A percentile compares a stretch with the other conserved stretches of the same genome.
These are phyloP conservation scores for Candida tetrigidarum DNA, from an alignment of 1,139 yeast species.

Conservation along the genomic window DNA sequence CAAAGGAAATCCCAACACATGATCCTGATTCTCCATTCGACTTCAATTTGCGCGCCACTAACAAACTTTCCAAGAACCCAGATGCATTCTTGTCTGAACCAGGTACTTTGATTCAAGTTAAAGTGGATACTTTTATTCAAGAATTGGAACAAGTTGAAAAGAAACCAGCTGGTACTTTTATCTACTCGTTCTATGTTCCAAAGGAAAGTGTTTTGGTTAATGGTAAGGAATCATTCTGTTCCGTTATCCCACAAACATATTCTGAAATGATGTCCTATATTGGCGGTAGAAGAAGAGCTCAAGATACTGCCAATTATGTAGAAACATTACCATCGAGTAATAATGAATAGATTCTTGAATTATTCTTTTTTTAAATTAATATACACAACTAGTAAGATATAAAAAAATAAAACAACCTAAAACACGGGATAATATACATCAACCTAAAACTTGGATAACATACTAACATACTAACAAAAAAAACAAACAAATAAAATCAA, in stretches of 20 bases:
- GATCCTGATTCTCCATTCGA: constrained; percentile 46
- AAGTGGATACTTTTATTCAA: constrained; percentile 81
- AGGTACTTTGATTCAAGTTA: constrained; percentile 89
- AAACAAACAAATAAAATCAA: not conserved
- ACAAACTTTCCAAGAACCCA: constrained; percentile 53
- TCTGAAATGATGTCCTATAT: constrained; percentile 91
- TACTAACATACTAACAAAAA: not conserved
- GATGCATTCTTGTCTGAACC: constrained; percentile 70
- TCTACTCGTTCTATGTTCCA: constrained; percentile 87
- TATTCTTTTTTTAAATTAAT: no score
- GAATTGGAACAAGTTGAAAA: constrained; percentile 61
- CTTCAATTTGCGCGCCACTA: constrained; percentile 60
- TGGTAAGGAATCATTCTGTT: constrained; percentile 50
- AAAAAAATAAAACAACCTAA: not conserved
- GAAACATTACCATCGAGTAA: constrained; percentile 35
- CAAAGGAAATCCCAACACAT: constrained; percentile 30
- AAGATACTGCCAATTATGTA: constrained; percentile 76
- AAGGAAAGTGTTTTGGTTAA: constrained; percentile 38
- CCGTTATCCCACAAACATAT: constrained; percentile 86
- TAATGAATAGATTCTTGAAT: no score
- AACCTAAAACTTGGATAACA: no score
- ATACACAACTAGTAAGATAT: not conserved
- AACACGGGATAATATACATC: no score
- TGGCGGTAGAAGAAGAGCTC: constrained; percentile 89
- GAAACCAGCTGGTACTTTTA: constrained; percentile 83